These are phyloP conservation scores for Aeschynomene evenia DNA, from an alignment of 306 rosid species.

Conservation along the genomic window DNA sequence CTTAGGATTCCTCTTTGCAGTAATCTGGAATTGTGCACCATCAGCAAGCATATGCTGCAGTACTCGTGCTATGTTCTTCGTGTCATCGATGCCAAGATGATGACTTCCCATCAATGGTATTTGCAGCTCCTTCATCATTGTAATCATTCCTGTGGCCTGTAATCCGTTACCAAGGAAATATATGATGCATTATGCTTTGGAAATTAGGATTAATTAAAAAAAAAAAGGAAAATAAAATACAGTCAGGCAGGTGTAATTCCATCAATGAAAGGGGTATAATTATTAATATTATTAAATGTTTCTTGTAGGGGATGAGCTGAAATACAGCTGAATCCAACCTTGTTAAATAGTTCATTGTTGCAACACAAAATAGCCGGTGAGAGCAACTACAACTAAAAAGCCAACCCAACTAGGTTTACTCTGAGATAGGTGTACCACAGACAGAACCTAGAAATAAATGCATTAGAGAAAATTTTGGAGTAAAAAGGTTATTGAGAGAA, in stretches of 20 bases:
- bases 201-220: slow-evolving; percentile 7
- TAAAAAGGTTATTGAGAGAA: too few species aligned
- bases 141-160: slow-evolving; percentile 89
- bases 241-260: background rate
- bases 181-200: background rate
- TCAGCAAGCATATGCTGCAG: slow-evolving; percentile 76
- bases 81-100: slow-evolving; percentile 96
- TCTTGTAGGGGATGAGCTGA: too few species aligned
- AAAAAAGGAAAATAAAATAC: background rate
- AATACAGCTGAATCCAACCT: too few species aligned
- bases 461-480: too few species aligned
- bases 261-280: too few species aligned
- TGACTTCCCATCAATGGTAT: slow-evolving; percentile 82
- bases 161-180: slow-evolving; percentile 32
- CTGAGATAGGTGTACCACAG: too few species aligned
- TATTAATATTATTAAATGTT: too few species aligned
- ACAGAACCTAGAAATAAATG: too few species aligned
- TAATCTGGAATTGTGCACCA: slow-evolving; percentile 71
- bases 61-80: slow-evolving; percentile 81
- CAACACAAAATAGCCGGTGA: too few species aligned
- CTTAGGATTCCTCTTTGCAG: slow-evolving; percentile 63
- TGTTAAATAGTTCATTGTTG: too few species aligned
- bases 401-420: too few species aligned
- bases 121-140: slow-evolving; percentile 83
- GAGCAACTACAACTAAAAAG: too few species aligned